Percentiles rank a stretch among this genome's conserved stretches.
These are phyloP conservation scores for Blastobotrys indianensis DNA, from an alignment of 1,139 yeast genomes.

Conservation along the genomic window DNA sequence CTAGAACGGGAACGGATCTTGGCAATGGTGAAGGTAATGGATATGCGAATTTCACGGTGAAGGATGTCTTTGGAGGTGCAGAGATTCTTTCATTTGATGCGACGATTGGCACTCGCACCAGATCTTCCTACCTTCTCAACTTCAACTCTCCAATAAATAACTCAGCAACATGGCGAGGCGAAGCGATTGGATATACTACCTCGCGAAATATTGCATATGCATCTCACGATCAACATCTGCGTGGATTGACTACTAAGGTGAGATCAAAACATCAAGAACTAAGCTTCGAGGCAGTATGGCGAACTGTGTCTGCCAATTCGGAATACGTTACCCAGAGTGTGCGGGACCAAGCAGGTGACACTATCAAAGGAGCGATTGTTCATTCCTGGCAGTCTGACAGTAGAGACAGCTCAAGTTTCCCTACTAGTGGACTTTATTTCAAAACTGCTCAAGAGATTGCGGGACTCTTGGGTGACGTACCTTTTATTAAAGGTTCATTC, in stretches of 20 bases:
- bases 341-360: conserved; percentile 35
- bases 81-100: conserved; percentile 76
- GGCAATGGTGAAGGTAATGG: conserved; percentile 97
- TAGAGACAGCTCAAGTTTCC: conserved; percentile 30
- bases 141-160: conserved; percentile 57
- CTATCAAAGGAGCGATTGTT: conserved; percentile 33
- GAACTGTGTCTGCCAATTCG: conserved; percentile 48
- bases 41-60: conserved; percentile 52
- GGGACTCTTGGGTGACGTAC: conserved; percentile 34
- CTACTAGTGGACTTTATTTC: conserved; percentile 47
- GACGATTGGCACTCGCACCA: conserved; percentile 68
- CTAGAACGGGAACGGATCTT: conserved; percentile 87
- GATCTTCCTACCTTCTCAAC: conserved; percentile 53
- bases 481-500: conserved; percentile 31
- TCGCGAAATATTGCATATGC: conserved; percentile 65
- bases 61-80: conserved; percentile 84
- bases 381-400: conserved; percentile 31
- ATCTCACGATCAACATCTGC: conserved; percentile 52
- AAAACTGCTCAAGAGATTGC: conserved; percentile 56
- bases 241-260: conserved; percentile 54
- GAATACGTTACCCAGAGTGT: conserved; percentile 29
- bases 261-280: conserved; percentile 40
- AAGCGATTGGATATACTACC: conserved; percentile 50
- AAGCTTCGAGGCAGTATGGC: conserved; percentile 57
- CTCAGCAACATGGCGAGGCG: conserved; percentile 49